Evolutionary conservation across 495 filamentous ascomycete genomes (phyloP), one percentile per base, ranked within the genome.

Genomic region (Schizothecium vesticola): DNA sequence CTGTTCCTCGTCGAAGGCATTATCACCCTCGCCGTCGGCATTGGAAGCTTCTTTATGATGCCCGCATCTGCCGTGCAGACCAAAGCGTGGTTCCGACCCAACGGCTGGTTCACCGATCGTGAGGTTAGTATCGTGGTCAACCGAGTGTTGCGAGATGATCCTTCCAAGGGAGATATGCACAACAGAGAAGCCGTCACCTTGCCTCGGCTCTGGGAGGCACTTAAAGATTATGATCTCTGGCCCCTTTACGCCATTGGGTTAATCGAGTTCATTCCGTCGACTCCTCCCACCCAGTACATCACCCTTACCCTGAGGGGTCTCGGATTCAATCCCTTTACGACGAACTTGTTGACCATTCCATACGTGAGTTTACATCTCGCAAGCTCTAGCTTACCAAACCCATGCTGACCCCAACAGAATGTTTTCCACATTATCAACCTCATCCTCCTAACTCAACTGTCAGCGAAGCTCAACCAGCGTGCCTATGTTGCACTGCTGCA

Each of bases 191-290:
- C 87, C 0, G 78, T 93, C 21, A 87, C 84, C 0, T 84, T 82
- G 0, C 85, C 75, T 43, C 74, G 84, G 22, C 81, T 92, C 25
- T 88, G 86, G 83, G 70, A 84, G 26, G 81, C 84, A 5, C 71
- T 93, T 10, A 85, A 80, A 36, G 91, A 92, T 74, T 92, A 87
- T 66, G 87, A 93, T 68, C 81, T 93, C 71, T 93, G 91, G 90
- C 86, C 88, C 0, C 80, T 92, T 23, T 92, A 92, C 69, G 67
- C 88, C 8, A 76, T 92, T 16, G 90, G 90, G 4, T 51, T 92
- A 5, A 78, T 81, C 1, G 86, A 83, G 74, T 80, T 82, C 65
- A 88, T 90, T 19, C 89, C 90, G 0, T 78, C 79, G 24, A 77
- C 79, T 0, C 87, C 89, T 0, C 82, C 83, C 8, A 80, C 76